phyloP scores from a whole-genome alignment of 2,329 filamentous ascomycete species.

The Pestalotiopsis sp. region DNA sequence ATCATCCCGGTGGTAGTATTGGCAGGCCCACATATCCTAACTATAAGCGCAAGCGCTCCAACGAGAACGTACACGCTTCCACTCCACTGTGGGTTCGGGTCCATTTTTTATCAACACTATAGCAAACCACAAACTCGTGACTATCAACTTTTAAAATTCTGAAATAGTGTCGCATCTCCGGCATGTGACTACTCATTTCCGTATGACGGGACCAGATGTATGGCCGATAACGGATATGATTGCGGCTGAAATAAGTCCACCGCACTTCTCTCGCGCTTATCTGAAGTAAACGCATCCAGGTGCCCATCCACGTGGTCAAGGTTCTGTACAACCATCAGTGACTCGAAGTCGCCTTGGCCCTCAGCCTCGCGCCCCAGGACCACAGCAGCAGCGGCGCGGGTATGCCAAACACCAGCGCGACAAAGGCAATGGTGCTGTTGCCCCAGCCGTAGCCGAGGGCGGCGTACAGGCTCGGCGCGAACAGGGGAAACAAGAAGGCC shows the following conservation, averaged over 20 bases:
- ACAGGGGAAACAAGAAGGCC: conserved; percentile 53
- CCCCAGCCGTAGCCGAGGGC: conserved; percentile 44
- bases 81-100: neutral
- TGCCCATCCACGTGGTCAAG: no score
- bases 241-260: neutral
- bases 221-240: neutral
- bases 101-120: neutral
- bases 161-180: neutral
- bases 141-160: neutral
- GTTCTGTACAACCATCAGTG: conserved; percentile 13
- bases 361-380: conserved; percentile 42
- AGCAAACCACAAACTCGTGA: neutral
- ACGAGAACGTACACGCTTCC: neutral
- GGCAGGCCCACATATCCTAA: neutral
- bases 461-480: conserved; percentile 44
- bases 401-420: conserved; percentile 42
- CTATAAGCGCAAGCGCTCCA: neutral
- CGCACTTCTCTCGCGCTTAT: neutral
- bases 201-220: neutral
- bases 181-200: neutral
- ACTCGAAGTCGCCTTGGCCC: conserved; percentile 25
- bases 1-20: neutral
- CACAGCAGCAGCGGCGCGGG: conserved; percentile 48
- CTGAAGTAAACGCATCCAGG: neutral
- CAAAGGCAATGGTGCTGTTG: conserved; percentile 44